phyloP scores from a whole-genome alignment of 331 rosid species.

The Phaseolus coccineus region DNA sequence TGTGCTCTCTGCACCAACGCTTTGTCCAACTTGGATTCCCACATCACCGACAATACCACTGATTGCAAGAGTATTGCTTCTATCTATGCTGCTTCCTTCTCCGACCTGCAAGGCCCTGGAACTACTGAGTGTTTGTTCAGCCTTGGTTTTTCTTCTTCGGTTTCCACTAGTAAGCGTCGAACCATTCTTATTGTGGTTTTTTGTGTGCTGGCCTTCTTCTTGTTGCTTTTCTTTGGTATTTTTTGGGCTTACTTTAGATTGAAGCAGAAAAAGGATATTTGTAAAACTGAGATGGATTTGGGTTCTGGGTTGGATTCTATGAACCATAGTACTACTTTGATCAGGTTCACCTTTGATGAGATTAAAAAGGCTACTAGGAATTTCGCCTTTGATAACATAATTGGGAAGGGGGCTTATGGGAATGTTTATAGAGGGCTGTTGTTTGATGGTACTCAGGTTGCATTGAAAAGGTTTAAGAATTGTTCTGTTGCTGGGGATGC shows the following conservation, averaged over 20 bases:
- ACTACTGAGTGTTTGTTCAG: background rate
- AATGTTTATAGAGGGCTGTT: background rate
- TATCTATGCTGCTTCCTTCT: conserved; percentile 9
- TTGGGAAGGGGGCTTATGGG: conserved; percentile 22
- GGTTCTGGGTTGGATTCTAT: background rate
- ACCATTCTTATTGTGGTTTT: background rate
- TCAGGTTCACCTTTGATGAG: conserved; percentile 18
- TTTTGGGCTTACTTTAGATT: background rate
- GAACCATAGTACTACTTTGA: background rate
- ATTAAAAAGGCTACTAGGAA: conserved; percentile 3
- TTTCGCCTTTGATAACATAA: background rate
- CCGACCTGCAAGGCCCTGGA: background rate
- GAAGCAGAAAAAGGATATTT: background rate
- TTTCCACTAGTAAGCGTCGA: background rate
- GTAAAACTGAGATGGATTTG: background rate
- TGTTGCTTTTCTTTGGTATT: background rate
- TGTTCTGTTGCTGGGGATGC: conserved; percentile 19
- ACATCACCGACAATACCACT: background rate
- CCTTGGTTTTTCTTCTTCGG: background rate
- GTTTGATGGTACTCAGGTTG: background rate
- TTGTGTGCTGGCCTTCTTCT: background rate
- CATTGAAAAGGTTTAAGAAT: conserved; percentile 12
- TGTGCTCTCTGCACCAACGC: background rate
- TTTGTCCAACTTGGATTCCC: background rate
- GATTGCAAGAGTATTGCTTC: background rate